Base-by-base conservation (phyloP, 2,329 filamentous ascomycete genomes). In the Botrytis porri region DNA sequence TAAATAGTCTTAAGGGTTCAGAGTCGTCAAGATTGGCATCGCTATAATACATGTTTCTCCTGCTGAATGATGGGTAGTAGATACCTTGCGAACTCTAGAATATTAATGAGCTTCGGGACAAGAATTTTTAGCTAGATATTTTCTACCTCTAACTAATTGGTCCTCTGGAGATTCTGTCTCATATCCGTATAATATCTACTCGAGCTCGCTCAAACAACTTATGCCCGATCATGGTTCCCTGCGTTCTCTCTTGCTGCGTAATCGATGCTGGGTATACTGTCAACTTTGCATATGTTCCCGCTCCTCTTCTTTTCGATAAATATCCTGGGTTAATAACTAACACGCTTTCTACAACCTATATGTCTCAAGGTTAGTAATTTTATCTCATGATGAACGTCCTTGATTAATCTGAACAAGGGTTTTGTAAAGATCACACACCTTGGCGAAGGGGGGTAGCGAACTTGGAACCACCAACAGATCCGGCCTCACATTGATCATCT, bases 261-360 rank as follows among this genome's bases (percentile, higher is more conserved):
- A 92, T 76, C 9, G 82, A 82, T 22, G 91, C 88, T 2, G 93
- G 90, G 75, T 93, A 87, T 10, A 98, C 83, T 32, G 89, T 89
- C 86, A 99, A 88, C 69, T 91, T 90, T 1, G 94, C 93, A 81
- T 92, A 98, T 0, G 94, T 97, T 9, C 96, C 96, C 0, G 95
- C 87, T 1, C 91, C 94, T 74, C 90, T 90, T 73, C 93, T 89
- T 83, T 97, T 98, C 25, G 94, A 96, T 48, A 97, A 84, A 67
- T 89, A 91, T 8, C 96, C 95, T 0, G 96, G 95, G 81, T 99
- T 99, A 79, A 99, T 92, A 20, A 94, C 90, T 10, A 98, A 83
- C 0, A 98, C 94, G 77, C 92, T 93, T 79, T 98, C 93, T 18
- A 98, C 90, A 60, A 98, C 94, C 94, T 97, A 77, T 2, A 73